Evolutionary conservation across 2,329 filamentous ascomycete species (phyloP).

Genomic region (Furcasterigmium sp.): DNA sequence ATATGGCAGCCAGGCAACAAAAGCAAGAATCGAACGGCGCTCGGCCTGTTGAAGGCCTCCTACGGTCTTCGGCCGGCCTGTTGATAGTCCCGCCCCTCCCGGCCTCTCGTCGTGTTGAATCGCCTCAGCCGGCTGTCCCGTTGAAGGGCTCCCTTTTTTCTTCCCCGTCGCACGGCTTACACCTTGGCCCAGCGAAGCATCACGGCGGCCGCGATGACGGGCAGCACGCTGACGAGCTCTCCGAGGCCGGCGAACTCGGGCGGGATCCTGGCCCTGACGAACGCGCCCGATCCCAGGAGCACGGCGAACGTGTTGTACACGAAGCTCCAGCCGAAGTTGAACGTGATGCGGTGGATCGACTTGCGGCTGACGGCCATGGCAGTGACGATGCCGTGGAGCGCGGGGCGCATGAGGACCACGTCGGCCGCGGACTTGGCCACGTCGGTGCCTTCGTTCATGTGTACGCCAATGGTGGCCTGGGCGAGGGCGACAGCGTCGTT

Average conservation of each 20-base stretch:
- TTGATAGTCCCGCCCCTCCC: too few species aligned
- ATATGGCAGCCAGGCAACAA: too few species aligned
- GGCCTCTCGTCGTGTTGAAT: too few species aligned
- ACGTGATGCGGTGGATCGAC: slow-evolving; percentile 44
- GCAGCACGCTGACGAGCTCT: slow-evolving; percentile 69
- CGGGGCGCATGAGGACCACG: slow-evolving; percentile 57
- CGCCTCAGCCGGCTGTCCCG: too few species aligned
- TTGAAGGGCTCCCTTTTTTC: too few species aligned
- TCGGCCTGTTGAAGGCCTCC: too few species aligned
- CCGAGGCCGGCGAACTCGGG: slow-evolving; percentile 64
- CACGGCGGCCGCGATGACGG: slow-evolving; percentile 57
- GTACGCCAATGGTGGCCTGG: slow-evolving; percentile 65
- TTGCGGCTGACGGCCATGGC: slow-evolving; percentile 49
- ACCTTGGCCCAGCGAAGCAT: slow-evolving; percentile 35
- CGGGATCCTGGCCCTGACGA: slow-evolving; percentile 46
- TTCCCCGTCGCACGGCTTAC: slow-evolving; percentile 12
- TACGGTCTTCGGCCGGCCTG: too few species aligned
- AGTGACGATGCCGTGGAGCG: slow-evolving; percentile 49
- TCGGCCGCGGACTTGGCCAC: slow-evolving; percentile 64
- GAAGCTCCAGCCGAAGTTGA: slow-evolving; percentile 68
- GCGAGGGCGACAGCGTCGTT: slow-evolving; percentile 73
- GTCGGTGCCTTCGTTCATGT: slow-evolving; percentile 58
- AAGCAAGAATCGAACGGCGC: too few species aligned
- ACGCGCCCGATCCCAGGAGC: slow-evolving; percentile 60
- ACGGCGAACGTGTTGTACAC: slow-evolving; percentile 68